phyloP scores from a whole-genome alignment of 768 basidiomycete genomes.

The Boletus vinaceobasis region DNA sequence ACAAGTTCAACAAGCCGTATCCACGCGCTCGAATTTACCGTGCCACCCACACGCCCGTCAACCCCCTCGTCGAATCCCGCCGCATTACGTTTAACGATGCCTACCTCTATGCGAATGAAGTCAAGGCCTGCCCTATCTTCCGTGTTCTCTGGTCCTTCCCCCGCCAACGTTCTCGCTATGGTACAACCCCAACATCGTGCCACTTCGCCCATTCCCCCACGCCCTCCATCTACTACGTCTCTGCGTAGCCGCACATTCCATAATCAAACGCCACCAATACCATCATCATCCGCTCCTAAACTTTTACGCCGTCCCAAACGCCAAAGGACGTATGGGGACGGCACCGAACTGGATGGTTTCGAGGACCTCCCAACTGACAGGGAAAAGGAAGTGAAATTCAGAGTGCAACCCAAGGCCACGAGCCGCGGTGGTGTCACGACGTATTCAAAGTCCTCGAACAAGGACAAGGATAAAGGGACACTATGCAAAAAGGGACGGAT shows the following conservation, averaged over 20 bases:
- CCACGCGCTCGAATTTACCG: conserved; percentile 55
- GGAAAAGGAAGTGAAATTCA: conserved; percentile 73
- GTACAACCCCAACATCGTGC: conserved; percentile 42
- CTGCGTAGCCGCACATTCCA: conserved; percentile 35
- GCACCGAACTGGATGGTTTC: conserved; percentile 84
- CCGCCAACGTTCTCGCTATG: conserved; percentile 23
- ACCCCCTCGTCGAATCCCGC: conserved; percentile 77
- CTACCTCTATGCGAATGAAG: conserved; percentile 74
- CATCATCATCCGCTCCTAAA: conserved; percentile 53
- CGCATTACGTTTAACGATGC: conserved; percentile 83
- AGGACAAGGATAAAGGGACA: conserved; percentile 50
- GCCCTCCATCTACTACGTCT: conserved; percentile 58
- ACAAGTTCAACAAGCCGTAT: conserved; percentile 64
- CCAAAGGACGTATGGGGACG: conserved; percentile 73
- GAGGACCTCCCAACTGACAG: conserved; percentile 87
- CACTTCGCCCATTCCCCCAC: conserved; percentile 55
- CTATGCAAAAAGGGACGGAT: conserved; percentile 55
- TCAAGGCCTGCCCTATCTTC: conserved; percentile 72
- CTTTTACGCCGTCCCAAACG: conserved; percentile 76
- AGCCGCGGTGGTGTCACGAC: conserved; percentile 52
- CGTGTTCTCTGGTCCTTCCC: conserved; percentile 55
- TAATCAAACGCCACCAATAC: conserved; percentile 30
- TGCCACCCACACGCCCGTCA: conserved; percentile 74
- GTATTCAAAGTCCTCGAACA: conserved; percentile 40
- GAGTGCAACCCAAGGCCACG: conserved; percentile 70